phyloP scores from a whole-genome alignment of 306 rosid species.

The Quercus ilex region DNA sequence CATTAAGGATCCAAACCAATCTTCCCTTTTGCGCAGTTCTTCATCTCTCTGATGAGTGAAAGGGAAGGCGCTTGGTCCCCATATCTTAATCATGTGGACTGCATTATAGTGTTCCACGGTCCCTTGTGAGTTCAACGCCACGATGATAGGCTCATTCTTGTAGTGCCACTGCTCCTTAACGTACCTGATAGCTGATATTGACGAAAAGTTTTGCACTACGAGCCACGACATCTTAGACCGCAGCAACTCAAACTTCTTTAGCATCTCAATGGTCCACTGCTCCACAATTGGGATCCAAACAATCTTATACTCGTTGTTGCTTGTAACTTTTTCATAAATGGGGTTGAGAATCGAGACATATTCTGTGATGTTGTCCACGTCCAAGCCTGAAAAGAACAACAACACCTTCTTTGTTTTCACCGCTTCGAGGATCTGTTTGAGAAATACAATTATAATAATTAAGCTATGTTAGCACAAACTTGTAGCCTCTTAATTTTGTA shows the following conservation, averaged over 20 bases:
- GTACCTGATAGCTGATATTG: slow-evolving; percentile 21
- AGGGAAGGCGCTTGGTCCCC: slow-evolving; percentile 34
- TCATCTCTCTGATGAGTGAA: not conserved
- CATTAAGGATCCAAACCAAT: slow-evolving; percentile 1
- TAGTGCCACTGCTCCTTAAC: slow-evolving; percentile 30
- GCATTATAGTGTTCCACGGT: slow-evolving; percentile 31
- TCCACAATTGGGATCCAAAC: slow-evolving; percentile 43
- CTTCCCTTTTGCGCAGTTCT: not conserved
- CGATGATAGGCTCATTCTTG: slow-evolving; percentile 27
- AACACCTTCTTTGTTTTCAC: slow-evolving; percentile 24
- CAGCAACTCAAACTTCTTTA: slow-evolving; percentile 27
- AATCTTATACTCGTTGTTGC: slow-evolving; percentile 17
- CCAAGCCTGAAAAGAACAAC: slow-evolving; percentile 28
- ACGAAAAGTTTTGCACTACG: not conserved
- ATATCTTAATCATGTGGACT: slow-evolving; percentile 25
- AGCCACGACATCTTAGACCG: slow-evolving; percentile 36
- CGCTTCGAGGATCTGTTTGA: slow-evolving; percentile 19
- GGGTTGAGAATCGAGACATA: slow-evolving; percentile 19
- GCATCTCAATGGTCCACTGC: slow-evolving; percentile 10
- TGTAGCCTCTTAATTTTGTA: too few species aligned
- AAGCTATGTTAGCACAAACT: too few species aligned
- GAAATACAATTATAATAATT: not conserved
- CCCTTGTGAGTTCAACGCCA: slow-evolving; percentile 31
- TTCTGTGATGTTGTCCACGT: slow-evolving; percentile 9
- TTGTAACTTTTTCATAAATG: slow-evolving; percentile 16